Evolutionary conservation across 495 filamentous ascomycete genomes (phyloP).

Genomic region (Parathielavia appendiculata): DNA sequence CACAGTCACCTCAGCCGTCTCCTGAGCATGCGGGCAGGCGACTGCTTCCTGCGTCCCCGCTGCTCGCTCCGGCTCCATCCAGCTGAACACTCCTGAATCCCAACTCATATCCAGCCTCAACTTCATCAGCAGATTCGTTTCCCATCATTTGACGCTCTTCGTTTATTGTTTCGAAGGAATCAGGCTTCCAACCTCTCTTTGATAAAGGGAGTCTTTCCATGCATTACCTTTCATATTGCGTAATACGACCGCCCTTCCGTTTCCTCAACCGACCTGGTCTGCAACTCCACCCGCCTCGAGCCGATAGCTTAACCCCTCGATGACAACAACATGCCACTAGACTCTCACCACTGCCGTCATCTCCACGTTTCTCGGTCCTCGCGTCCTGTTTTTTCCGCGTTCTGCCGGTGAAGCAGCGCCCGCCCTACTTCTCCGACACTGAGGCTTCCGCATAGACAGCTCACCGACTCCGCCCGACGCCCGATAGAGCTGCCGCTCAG

Average conservation of each 20-base stretch:
- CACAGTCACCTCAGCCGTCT: too few species aligned
- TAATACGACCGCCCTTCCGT: neutral
- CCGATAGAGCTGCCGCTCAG: slow-evolving; percentile 6
- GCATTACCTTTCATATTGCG: neutral
- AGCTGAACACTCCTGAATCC: slow-evolving; percentile 8
- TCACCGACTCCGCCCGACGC: slow-evolving; percentile 13
- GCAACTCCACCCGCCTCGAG: slow-evolving; percentile 9
- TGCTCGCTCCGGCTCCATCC: neutral
- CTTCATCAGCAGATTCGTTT: slow-evolving; percentile 3
- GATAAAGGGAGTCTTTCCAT: neutral
- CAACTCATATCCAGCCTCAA: neutral
- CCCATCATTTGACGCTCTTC: neutral
- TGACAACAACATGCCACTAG: slow-evolving; percentile 35
- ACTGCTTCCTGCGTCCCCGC: neutral
- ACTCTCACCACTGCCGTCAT: slow-evolving; percentile 16
- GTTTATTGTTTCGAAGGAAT: neutral
- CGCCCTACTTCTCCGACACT: neutral
- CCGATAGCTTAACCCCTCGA: slow-evolving; percentile 10
- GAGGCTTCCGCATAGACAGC: neutral
- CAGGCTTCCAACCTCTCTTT: neutral
- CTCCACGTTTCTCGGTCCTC: slow-evolving; percentile 18
- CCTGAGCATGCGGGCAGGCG: neutral
- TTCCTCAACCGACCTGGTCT: slow-evolving; percentile 5
- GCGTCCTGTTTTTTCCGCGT: neutral
- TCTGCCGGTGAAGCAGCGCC: slow-evolving; percentile 7